phyloP scores from a whole-genome alignment of 139 green algal species.

The Chara braunii region DNA sequence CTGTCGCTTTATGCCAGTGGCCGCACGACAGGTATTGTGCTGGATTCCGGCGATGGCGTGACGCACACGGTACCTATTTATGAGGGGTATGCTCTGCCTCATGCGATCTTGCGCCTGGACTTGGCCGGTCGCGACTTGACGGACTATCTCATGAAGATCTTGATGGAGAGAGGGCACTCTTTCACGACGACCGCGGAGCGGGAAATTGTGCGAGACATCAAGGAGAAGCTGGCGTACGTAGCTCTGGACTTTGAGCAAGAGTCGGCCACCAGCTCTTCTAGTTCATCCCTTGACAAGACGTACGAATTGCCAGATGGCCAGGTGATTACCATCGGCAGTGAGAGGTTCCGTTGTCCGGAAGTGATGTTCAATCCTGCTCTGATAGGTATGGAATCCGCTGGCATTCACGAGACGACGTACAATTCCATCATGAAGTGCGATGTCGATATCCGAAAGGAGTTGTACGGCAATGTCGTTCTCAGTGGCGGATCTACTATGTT shows the following conservation, averaged over 20 bases:
- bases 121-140: conserved; percentile 93
- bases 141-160: conserved; percentile 92
- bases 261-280: conserved; percentile 63
- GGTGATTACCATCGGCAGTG: conserved; percentile 90
- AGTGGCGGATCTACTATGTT: conserved; percentile 95
- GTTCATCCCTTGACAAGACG: conserved; percentile 36
- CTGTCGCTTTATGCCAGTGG: conserved; percentile 94
- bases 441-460: conserved; percentile 93
- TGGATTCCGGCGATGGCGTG: conserved; percentile 94
- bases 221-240: conserved; percentile 98
- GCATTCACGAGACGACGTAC: conserved; percentile 94
- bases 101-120: conserved; percentile 92
- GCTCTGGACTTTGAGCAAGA: conserved; percentile 96
- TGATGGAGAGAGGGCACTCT: conserved; percentile 91
- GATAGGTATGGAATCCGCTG: conserved; percentile 78
- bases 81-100: conserved; percentile 91
- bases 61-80: conserved; percentile 93
- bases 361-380: conserved; percentile 89
- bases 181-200: conserved; percentile 96
- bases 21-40: conserved; percentile 92
- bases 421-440: conserved; percentile 99
- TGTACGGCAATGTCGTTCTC: conserved; percentile 92
- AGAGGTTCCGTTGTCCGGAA: conserved; percentile 94
- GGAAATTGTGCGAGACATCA: conserved; percentile 98
- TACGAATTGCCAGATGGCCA: conserved; percentile 50